Conservation (phyloP, 805 yeast genomes). For the Ogataea nitratoaversa region DNA sequence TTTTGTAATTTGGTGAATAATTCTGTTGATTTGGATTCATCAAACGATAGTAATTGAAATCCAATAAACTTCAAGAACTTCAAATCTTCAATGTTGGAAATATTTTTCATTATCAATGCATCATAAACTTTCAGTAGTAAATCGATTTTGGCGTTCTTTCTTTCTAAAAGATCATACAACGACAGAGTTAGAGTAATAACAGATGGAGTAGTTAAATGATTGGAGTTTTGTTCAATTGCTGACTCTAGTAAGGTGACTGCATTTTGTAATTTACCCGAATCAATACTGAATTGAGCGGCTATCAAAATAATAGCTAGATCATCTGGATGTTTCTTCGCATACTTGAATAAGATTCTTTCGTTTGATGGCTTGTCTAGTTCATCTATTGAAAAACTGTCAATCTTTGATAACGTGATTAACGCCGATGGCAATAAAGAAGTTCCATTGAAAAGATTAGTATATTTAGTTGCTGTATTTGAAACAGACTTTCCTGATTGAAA, state of each 20-base stretch:
- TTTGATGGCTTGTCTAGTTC: conserved; percentile 20
- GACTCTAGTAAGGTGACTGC: conserved; percentile 36
- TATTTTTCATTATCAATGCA: conserved; percentile 11
- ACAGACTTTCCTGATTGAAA: conserved; percentile 34
- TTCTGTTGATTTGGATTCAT: conserved; percentile 27
- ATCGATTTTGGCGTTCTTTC: conserved; percentile 29
- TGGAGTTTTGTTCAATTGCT: conserved; percentile 11
- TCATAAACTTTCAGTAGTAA: conserved; percentile 32
- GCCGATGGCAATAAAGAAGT: conserved; percentile 27
- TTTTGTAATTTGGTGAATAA: conserved; percentile 24
- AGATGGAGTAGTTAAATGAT: conserved; percentile 35
- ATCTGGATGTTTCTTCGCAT: conserved; percentile 27
- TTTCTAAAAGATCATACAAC: conserved; percentile 44
- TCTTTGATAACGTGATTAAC: conserved; percentile 18
- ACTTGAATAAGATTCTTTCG: conserved; percentile 32
- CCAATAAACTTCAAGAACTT: conserved; percentile 32
- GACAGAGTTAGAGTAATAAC: conserved; percentile 46
- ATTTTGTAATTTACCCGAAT: conserved; percentile 28
- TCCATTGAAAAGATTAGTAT: conserved; percentile 13
- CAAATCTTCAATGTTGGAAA: conserved; percentile 14
- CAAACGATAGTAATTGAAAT: conserved; percentile 35
- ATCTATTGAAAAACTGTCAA: conserved; percentile 10
- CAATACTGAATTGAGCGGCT: conserved; percentile 33
- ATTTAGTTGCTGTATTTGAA: conserved; percentile 14
- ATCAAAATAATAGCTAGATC: conserved; percentile 30